Percentiles rank a stretch among this genome's conserved stretches.
These are phyloP conservation scores for Cladosporium phlei DNA, from an alignment of 2,329 filamentous ascomycete species.

Conservation along the genomic window DNA sequence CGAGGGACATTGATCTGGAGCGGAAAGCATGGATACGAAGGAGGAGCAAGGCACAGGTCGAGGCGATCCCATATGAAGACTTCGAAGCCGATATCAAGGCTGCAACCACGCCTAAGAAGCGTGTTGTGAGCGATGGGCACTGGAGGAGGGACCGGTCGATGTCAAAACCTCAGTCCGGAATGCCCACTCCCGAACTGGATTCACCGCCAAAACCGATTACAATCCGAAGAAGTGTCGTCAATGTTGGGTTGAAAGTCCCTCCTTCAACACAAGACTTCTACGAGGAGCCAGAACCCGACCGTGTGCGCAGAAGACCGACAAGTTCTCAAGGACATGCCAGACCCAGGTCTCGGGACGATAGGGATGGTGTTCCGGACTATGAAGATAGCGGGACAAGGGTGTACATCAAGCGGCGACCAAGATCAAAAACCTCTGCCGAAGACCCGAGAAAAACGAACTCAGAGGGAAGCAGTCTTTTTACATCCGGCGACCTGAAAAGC, in stretches of 20 bases:
- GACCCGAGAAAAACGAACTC: constrained; percentile 21
- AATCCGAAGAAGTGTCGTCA: constrained; percentile 28
- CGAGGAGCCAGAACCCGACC: constrained; percentile 23
- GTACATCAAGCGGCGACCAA: constrained; percentile 29
- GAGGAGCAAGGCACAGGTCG: constrained; percentile 33
- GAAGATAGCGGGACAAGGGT: constrained; percentile 31
- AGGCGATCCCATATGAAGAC: constrained; percentile 34
- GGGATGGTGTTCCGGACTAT: constrained; percentile 26
- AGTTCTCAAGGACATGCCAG: constrained; percentile 20
- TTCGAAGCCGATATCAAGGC: constrained; percentile 43
- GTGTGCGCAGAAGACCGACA: constrained; percentile 21
- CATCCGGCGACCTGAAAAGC: constrained; percentile 26
- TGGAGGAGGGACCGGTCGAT: constrained; percentile 50
- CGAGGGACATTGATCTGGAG: constrained; percentile 28
- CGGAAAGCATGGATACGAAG: constrained; percentile 34
- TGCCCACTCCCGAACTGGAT: constrained; percentile 23
- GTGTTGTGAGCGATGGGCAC: constrained; percentile 87
- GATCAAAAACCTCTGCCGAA: constrained; percentile 17
- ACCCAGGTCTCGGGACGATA: constrained; percentile 20
- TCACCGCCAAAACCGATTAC: constrained; percentile 27
- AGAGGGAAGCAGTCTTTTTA: constrained; percentile 25
- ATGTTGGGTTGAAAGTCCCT: constrained; percentile 30
- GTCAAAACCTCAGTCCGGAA: constrained; percentile 15
- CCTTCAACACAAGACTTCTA: constrained; percentile 29
- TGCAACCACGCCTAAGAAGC: constrained; percentile 72